Percentiles rank a stretch among this genome's conserved stretches.
phyloP scores from a whole-genome alignment of 202 grass and related monocot genomes.

The Saccharum hybrid region DNA sequence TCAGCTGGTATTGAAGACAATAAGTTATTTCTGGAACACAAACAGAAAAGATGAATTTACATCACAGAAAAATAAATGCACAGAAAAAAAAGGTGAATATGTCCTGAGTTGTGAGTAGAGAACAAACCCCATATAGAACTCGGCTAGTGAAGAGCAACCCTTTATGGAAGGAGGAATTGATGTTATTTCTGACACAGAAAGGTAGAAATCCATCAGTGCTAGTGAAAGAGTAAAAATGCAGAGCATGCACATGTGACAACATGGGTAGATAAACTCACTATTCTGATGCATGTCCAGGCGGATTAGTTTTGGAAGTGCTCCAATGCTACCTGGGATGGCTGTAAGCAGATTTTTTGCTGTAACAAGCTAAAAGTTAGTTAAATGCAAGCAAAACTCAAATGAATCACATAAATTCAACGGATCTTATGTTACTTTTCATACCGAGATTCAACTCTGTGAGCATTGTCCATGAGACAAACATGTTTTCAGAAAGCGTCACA shows the following conservation, averaged over 20 bases:
- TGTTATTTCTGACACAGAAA: conserved; percentile 64
- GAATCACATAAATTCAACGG: conserved; percentile 23
- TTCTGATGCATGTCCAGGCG: conserved; percentile 92
- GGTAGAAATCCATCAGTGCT: conserved; percentile 39
- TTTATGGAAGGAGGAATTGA: conserved; percentile 86
- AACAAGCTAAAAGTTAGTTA: conserved; percentile 42
- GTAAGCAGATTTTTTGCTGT: conserved; percentile 88
- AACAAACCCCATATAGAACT: conserved; percentile 90
- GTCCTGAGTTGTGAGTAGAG: conserved; percentile 35
- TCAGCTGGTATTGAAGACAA: conserved; percentile 72
- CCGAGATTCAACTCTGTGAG: conserved; percentile 87
- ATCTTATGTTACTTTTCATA: conserved; percentile 41
- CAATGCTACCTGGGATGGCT: conserved; percentile 70
- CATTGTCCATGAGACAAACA: conserved; percentile 78
- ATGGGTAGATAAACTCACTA: conserved; percentile 64
- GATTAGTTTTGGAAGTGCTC: conserved; percentile 77
- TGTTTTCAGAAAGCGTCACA: conserved; percentile 62
- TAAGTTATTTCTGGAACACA: conserved; percentile 74
- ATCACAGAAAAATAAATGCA: conserved; percentile 36
- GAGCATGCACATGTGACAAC: conserved; percentile 27
- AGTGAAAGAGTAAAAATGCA: conserved; percentile 27
- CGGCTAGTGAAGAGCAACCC: conserved; percentile 81
- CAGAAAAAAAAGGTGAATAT: conserved; percentile 41
- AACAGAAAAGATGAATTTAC: conserved; percentile 40
- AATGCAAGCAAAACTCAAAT: conserved; percentile 38